Evolutionary conservation across 106 monocot genomes (phyloP).

Genomic region (Iris macrosiphon): DNA sequence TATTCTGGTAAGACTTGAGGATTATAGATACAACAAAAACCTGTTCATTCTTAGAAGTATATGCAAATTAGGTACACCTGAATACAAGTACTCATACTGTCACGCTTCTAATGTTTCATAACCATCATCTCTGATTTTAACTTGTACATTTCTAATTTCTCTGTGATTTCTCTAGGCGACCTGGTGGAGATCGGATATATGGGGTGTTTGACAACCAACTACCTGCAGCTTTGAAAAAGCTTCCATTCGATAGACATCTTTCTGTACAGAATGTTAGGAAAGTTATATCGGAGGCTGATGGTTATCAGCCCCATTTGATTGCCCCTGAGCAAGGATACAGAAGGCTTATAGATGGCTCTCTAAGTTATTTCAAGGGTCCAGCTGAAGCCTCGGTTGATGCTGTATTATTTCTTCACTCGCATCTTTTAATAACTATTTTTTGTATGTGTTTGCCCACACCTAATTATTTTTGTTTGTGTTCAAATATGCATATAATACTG

Average conservation of each 20-base stretch:
- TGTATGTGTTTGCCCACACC: not conserved
- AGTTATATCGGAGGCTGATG: conserved; percentile 92
- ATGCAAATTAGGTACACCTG: no score
- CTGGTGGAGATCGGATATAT: conserved; percentile 93
- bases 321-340: conserved; percentile 94
- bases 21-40: no score
- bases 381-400: conserved; percentile 96
- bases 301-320: conserved; percentile 89
- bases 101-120: no score
- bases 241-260: conserved; percentile 93
- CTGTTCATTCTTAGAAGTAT: no score
- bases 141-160: no score
- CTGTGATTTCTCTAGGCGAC: conserved; percentile 45
- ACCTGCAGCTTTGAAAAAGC: conserved; percentile 82
- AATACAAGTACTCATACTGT: no score
- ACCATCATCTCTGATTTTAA: no score
- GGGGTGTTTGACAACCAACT: conserved; percentile 91
- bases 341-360: conserved; percentile 88
- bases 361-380: conserved; percentile 83
- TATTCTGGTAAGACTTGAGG: no score
- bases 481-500: no score
- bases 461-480: not conserved
- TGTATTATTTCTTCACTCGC: conserved; percentile 23
- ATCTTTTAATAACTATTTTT: not conserved
- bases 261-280: conserved; percentile 78